Percentiles rank a stretch among this genome's conserved stretches.
Evolutionary conservation across 805 yeast genomes (phyloP).

Genomic region (Sungouiozyma ichnusensis): DNA sequence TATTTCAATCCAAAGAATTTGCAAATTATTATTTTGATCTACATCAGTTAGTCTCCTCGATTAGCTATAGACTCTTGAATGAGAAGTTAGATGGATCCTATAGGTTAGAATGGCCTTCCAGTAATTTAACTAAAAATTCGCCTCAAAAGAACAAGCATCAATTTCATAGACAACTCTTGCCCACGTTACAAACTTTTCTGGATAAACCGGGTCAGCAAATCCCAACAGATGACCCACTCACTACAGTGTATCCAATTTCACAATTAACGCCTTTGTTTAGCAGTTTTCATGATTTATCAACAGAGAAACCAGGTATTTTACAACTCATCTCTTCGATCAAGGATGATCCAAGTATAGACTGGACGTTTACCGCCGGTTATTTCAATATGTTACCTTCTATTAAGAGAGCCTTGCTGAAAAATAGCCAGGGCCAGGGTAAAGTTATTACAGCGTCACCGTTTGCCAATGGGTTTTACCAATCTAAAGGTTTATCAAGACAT

Average conservation of each 20-base stretch:
- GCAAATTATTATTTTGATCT: slow-evolving; percentile 67
- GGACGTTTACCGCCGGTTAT: slow-evolving; percentile 95
- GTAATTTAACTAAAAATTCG: slow-evolving; percentile 49
- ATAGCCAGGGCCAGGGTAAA: slow-evolving; percentile 35
- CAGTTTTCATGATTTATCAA: slow-evolving; percentile 46
- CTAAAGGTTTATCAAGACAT: slow-evolving; percentile 69
- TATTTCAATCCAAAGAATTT: slow-evolving; percentile 46
- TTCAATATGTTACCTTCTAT: slow-evolving; percentile 82
- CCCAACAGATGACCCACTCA: slow-evolving; percentile 30
- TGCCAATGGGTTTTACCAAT: slow-evolving; percentile 87
- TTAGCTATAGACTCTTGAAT: slow-evolving; percentile 51
- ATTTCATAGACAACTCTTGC: slow-evolving; percentile 48
- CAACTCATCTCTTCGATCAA: slow-evolving; percentile 45
- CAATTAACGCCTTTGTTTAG: slow-evolving; percentile 77
- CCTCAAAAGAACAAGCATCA: slow-evolving; percentile 44
- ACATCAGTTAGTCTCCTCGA: slow-evolving; percentile 52
- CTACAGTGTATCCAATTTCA: slow-evolving; percentile 80
- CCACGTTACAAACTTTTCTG: slow-evolving; percentile 48
- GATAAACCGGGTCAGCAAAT: slow-evolving; percentile 13
- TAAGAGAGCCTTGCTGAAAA: slow-evolving; percentile 43
- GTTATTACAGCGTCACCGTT: slow-evolving; percentile 88
- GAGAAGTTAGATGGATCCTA: background rate
- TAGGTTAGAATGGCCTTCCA: slow-evolving; percentile 50
- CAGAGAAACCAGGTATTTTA: slow-evolving; percentile 68
- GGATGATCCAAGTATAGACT: slow-evolving; percentile 42